These are phyloP conservation scores for Straminergon stramineum DNA, from an alignment of 225 moss, liverwort and hornwort species.

Conservation along the genomic window DNA sequence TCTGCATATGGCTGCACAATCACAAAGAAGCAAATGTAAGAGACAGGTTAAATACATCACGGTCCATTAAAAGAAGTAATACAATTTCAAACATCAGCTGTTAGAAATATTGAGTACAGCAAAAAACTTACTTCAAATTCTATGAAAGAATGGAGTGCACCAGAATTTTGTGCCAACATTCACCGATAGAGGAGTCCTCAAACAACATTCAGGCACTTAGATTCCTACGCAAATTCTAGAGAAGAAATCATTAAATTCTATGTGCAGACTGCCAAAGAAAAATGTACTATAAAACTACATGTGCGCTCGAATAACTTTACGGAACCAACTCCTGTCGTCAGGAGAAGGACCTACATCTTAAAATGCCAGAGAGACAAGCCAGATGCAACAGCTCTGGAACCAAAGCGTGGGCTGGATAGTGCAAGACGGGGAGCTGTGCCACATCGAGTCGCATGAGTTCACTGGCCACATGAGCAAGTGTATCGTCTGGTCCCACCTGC, in stretches of 20 bases:
- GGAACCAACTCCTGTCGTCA: background rate
- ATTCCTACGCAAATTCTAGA: background rate
- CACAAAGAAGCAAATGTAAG: background rate
- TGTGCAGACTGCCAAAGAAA: background rate
- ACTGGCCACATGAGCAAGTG: slow-evolving; percentile 80
- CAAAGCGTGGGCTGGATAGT: slow-evolving; percentile 70
- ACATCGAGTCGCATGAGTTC: slow-evolving; percentile 78
- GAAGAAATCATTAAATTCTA: background rate
- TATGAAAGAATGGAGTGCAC: background rate
- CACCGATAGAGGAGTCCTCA: background rate
- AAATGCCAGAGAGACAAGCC: slow-evolving; percentile 88
- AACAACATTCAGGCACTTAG: background rate
- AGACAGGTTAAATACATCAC: background rate
- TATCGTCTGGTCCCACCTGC: slow-evolving; percentile 96
- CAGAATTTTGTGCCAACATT: background rate
- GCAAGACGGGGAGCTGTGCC: slow-evolving; percentile 86
- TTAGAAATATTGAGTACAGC: background rate
- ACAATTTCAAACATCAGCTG: background rate
- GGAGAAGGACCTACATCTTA: slow-evolving; percentile 55
- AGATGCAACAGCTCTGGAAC: slow-evolving; percentile 96
- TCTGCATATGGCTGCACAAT: slow-evolving; percentile 68
- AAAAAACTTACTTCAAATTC: background rate
- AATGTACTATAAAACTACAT: background rate
- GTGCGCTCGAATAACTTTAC: background rate
- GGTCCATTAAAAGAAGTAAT: background rate